Evolutionary conservation across 805 yeast genomes (phyloP).

Genomic region (Ogataea pignaliae): DNA sequence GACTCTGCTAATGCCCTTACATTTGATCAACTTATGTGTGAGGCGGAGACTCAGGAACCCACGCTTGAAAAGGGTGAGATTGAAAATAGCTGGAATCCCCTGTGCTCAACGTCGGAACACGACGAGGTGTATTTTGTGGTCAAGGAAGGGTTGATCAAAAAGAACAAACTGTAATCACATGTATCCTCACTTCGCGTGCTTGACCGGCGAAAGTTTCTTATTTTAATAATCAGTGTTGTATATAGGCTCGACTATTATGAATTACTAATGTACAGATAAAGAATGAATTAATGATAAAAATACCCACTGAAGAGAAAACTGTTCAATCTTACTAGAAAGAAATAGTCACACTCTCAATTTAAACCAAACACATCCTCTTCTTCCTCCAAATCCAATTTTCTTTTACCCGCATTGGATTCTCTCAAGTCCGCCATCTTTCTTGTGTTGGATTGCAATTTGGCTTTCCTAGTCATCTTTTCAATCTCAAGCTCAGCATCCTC

Average conservation of each 20-base stretch:
- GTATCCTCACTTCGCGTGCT: neutral
- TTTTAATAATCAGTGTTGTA: neutral
- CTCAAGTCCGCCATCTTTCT: conserved; percentile 66
- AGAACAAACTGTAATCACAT: conserved; percentile 20
- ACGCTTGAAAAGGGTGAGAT: conserved; percentile 37
- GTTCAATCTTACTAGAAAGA: neutral
- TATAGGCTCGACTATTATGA: neutral
- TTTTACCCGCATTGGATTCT: conserved; percentile 63
- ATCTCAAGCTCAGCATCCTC: conserved; percentile 87
- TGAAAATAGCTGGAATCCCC: conserved; percentile 38
- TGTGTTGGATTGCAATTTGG: conserved; percentile 73
- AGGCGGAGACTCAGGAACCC: conserved; percentile 19
- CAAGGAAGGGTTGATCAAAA: conserved; percentile 42
- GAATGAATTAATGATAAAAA: no score
- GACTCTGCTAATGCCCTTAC: conserved; percentile 18
- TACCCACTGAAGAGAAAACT: neutral
- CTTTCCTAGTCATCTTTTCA: conserved; percentile 83
- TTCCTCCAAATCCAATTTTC: conserved; percentile 62
- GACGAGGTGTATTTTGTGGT: conserved; percentile 39
- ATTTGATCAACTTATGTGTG: conserved; percentile 28
- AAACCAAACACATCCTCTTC: conserved; percentile 38
- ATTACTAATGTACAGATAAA: neutral
- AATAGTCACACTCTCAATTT: conserved; percentile 5
- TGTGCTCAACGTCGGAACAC: conserved; percentile 28
- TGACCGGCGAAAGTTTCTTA: neutral